Evolutionary conservation across 2,329 filamentous ascomycete genomes (phyloP).

Genomic region (Colletotrichum plurivorum): DNA sequence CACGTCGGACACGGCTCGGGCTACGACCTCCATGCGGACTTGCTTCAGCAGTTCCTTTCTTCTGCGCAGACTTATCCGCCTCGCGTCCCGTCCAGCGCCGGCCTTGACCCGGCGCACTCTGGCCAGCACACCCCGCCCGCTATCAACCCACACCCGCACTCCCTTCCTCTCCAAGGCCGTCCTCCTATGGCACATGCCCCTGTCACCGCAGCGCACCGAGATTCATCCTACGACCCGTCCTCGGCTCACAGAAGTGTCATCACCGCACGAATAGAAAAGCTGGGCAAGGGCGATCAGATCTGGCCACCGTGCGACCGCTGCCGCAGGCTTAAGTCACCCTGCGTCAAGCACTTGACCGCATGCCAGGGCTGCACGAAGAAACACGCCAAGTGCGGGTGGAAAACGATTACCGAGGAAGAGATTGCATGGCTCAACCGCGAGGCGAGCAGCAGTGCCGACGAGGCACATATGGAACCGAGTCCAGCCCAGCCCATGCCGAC

Average conservation of each 20-base stretch:
- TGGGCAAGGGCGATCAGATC: conserved; percentile 81
- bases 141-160: conserved; percentile 43
- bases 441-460: conserved; percentile 45
- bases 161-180: conserved; percentile 45
- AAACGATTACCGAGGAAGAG: conserved; percentile 83
- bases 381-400: conserved; percentile 91
- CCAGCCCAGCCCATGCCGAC: conserved; percentile 39
- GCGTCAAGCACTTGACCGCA: conserved; percentile 87
- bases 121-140: conserved; percentile 47
- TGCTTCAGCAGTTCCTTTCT: conserved; percentile 67
- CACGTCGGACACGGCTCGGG: conserved; percentile 47
- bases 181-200: conserved; percentile 46
- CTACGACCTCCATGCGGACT: conserved; percentile 67
- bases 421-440: conserved; percentile 53
- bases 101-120: conserved; percentile 43
- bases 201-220: conserved; percentile 46
- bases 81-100: conserved; percentile 32
- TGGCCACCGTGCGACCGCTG: conserved; percentile 89
- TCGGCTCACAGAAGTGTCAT: conserved; percentile 68
- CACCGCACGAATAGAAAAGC: conserved; percentile 80
- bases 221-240: conserved; percentile 46
- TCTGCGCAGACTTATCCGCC: conserved; percentile 42
- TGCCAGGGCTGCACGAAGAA: conserved; percentile 92
- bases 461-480: conserved; percentile 48
- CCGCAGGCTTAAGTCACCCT: conserved; percentile 83